Percentiles rank a stretch among this genome's conserved stretches.
These are phyloP conservation scores for Scytalidium lignicola DNA, from an alignment of 2,329 filamentous ascomycete genomes.

Conservation along the genomic window DNA sequence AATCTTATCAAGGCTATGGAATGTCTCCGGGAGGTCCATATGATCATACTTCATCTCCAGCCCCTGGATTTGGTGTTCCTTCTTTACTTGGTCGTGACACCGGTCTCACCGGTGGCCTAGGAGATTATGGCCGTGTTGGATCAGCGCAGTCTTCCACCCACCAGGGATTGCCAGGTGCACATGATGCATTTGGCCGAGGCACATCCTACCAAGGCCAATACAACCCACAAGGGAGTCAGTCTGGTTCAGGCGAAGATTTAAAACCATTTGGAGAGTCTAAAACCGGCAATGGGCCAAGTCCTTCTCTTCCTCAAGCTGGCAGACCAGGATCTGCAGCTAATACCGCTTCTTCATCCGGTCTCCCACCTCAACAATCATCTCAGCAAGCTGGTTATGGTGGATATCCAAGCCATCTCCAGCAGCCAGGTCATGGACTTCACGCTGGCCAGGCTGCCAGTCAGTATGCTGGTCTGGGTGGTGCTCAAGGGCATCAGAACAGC, in stretches of 20 bases:
- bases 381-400: conserved; percentile 29
- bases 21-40: conserved; percentile 29
- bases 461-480: conserved; percentile 39
- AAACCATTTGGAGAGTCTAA: conserved; percentile 32
- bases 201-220: conserved; percentile 30
- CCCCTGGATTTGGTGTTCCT: conserved; percentile 25
- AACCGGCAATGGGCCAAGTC: conserved; percentile 28
- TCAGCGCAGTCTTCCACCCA: conserved; percentile 27
- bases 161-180: conserved; percentile 25
- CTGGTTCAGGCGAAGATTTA: conserved; percentile 27
- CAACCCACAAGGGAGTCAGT: conserved; percentile 24
- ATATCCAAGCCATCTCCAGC: conserved; percentile 29
- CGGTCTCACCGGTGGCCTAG: conserved; percentile 24
- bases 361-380: conserved; percentile 27
- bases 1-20: conserved; percentile 29
- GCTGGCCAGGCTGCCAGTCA: conserved; percentile 28
- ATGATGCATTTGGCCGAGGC: conserved; percentile 29
- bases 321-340: conserved; percentile 32
- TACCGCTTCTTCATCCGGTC: conserved; percentile 23
- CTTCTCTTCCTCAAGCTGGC: conserved; percentile 28
- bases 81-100: conserved; percentile 30
- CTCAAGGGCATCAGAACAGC: conserved; percentile 37
- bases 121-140: conserved; percentile 29
- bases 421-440: conserved; percentile 27
- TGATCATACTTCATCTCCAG: conserved; percentile 29